These are phyloP conservation scores for Nakazawaea molendinolei DNA, from an alignment of 805 yeast species.

Conservation along the genomic window DNA sequence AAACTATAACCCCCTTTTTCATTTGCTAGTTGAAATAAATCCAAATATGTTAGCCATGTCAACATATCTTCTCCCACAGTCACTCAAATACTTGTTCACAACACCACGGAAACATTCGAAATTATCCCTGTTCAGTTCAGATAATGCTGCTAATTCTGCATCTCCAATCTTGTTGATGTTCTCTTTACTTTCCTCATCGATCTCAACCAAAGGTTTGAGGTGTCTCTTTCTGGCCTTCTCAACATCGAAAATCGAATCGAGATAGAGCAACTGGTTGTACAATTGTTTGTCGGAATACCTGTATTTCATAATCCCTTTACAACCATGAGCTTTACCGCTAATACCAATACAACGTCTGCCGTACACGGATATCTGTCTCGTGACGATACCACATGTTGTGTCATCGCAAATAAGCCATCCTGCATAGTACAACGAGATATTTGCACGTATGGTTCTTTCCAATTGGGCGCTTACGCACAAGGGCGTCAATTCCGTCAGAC, in stretches of 20 bases:
- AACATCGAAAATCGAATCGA: conserved; percentile 72
- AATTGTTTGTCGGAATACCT: conserved; percentile 71
- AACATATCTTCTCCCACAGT: conserved; percentile 86
- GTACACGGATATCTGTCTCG: conserved; percentile 83
- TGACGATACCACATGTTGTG: conserved; percentile 66
- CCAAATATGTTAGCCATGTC: conserved; percentile 79
- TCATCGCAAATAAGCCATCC: conserved; percentile 87
- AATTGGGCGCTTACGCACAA: conserved; percentile 63
- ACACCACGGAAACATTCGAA: conserved; percentile 50
- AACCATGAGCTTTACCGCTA: conserved; percentile 53
- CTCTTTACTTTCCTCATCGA: conserved; percentile 28
- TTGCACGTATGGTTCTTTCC: conserved; percentile 63
- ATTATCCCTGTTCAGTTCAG: conserved; percentile 68
- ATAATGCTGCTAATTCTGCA: conserved; percentile 63
- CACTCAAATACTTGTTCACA: conserved; percentile 64
- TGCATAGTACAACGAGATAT: conserved; percentile 73
- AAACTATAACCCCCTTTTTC: too few relatives aligned
- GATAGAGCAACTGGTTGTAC: conserved; percentile 80
- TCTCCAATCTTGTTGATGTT: conserved; percentile 23
- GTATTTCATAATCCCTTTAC: conserved; percentile 78
- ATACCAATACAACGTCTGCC: conserved; percentile 78
- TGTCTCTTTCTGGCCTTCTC: conserved; percentile 60
- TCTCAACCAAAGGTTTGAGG: conserved; percentile 48
- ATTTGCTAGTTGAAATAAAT: conserved; percentile 39
- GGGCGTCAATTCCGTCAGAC: conserved; percentile 45